These are phyloP conservation scores for Phaseolus coccineus DNA, from an alignment of 331 rosid genomes.

Conservation along the genomic window DNA sequence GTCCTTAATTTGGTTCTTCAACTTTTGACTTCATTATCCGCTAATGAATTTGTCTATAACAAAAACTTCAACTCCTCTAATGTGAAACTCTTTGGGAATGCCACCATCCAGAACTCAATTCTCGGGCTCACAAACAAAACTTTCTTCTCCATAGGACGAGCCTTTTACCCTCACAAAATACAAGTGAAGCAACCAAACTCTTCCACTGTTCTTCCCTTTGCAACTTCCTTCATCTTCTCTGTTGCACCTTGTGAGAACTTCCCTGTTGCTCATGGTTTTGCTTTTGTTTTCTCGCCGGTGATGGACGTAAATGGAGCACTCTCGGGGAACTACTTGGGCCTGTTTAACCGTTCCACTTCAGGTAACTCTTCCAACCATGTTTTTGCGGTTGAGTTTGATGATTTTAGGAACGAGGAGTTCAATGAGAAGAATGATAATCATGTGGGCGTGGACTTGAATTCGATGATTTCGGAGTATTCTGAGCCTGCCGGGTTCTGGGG, in stretches of 20 bases:
- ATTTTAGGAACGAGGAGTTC: slow-evolving; percentile 71
- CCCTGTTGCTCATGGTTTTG: slow-evolving; percentile 73
- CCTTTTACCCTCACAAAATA: slow-evolving; percentile 65
- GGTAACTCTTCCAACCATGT: slow-evolving; percentile 65
- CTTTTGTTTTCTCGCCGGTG: slow-evolving; percentile 57
- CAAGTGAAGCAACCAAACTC: slow-evolving; percentile 49
- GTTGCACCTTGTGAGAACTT: slow-evolving; percentile 54
- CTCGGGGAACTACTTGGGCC: slow-evolving; percentile 67
- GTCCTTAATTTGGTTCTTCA: slow-evolving; percentile 26
- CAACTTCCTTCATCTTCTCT: slow-evolving; percentile 79
- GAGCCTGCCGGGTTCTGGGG: slow-evolving; percentile 69
- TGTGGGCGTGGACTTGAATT: slow-evolving; percentile 72
- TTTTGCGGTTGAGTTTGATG: slow-evolving; percentile 74
- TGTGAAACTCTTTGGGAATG: slow-evolving; percentile 61
- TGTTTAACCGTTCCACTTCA: slow-evolving; percentile 64
- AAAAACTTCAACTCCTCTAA: slow-evolving; percentile 71
- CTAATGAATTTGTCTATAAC: slow-evolving; percentile 70
- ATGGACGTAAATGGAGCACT: slow-evolving; percentile 55
- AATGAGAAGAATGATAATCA: slow-evolving; percentile 64
- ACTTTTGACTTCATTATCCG: slow-evolving; percentile 42
- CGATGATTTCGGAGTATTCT: slow-evolving; percentile 60
- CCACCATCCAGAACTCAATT: slow-evolving; percentile 60
- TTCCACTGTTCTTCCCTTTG: slow-evolving; percentile 49
- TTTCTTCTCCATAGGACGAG: slow-evolving; percentile 70
- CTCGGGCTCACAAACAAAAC: slow-evolving; percentile 66